Evolutionary conservation across 2,329 filamentous ascomycete genomes (phyloP).

Genomic region (Sclerotiophoma versabilis): DNA sequence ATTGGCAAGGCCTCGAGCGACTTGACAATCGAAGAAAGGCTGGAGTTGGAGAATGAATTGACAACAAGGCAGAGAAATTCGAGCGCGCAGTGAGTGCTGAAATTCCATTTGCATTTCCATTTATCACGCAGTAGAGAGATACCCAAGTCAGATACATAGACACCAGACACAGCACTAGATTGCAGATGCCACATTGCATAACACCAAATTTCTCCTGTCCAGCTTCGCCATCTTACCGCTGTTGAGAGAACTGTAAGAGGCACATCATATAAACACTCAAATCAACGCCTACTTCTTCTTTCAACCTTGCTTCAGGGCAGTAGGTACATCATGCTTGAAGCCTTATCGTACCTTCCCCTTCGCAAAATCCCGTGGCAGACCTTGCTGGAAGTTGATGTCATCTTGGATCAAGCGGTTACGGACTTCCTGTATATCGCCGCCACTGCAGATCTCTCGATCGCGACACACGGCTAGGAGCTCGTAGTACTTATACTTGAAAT

Average conservation of each 20-base stretch:
- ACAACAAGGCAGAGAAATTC: constrained; percentile 25
- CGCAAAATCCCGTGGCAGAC: constrained; percentile 9
- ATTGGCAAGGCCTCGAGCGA: constrained; percentile 48
- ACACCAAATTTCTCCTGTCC: not conserved
- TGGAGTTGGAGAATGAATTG: constrained; percentile 41
- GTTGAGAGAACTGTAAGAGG: no score
- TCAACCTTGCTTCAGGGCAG: not conserved
- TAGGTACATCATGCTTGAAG: not conserved
- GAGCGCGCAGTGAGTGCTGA: not conserved
- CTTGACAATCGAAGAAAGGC: constrained; percentile 42
- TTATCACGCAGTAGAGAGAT: not conserved
- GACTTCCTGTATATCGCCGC: constrained; percentile 16
- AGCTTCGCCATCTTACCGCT: no score
- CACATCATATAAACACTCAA: not conserved
- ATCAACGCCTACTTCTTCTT: not conserved
- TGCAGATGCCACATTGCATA: not conserved
- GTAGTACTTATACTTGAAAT: constrained; percentile 23
- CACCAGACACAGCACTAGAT: no score
- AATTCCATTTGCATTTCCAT: not conserved
- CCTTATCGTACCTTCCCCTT: not conserved
- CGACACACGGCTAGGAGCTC: constrained; percentile 25
- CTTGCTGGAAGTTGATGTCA: constrained; percentile 21
- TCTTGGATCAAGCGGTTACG: constrained; percentile 30
- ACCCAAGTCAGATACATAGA: not conserved
- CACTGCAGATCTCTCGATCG: constrained; percentile 20